phyloP scores from a whole-genome alignment of 2,329 filamentous ascomycete genomes.

The Penicillium sp. region DNA sequence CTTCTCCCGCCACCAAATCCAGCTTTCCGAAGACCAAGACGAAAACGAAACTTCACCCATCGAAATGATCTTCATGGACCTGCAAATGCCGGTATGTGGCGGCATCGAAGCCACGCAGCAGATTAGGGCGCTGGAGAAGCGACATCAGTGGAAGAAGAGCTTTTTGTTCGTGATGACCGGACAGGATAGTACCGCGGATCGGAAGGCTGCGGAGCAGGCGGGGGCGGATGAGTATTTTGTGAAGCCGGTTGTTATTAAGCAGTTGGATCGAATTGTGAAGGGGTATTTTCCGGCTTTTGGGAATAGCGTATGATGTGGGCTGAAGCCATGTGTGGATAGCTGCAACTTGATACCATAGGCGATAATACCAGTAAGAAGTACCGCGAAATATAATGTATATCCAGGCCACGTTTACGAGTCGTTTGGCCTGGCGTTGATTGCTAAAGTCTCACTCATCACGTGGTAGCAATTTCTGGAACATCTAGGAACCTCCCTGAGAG shows the following conservation, averaged over 20 bases:
- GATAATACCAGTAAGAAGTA: no score
- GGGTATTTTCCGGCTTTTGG: constrained; percentile 7
- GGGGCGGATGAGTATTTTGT: constrained; percentile 16
- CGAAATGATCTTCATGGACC: constrained; percentile 17
- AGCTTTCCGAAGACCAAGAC: neutral
- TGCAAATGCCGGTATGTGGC: constrained; percentile 19
- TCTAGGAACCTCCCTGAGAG: no score
- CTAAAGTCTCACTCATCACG: no score
- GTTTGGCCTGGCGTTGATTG: no score
- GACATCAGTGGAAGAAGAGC: constrained; percentile 1
- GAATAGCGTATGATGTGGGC: no score
- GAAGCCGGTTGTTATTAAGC: constrained; percentile 13
- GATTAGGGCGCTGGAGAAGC: constrained; percentile 10
- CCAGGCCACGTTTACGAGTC: no score
- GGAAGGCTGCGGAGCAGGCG: constrained; percentile 8
- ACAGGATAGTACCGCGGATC: constrained; percentile 15
- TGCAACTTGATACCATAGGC: neutral
- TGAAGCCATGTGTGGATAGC: neutral
- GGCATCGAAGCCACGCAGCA: constrained; percentile 14
- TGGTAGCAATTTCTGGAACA: no score
- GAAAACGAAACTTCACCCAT: neutral
- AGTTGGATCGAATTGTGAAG: constrained; percentile 11
- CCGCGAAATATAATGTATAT: no score
- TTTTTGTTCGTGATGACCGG: constrained; percentile 13
- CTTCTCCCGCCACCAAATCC: constrained; percentile 1